Evolutionary conservation across 495 filamentous ascomycete genomes (phyloP).

Genomic region (Parathielavia hyrcaniae): DNA sequence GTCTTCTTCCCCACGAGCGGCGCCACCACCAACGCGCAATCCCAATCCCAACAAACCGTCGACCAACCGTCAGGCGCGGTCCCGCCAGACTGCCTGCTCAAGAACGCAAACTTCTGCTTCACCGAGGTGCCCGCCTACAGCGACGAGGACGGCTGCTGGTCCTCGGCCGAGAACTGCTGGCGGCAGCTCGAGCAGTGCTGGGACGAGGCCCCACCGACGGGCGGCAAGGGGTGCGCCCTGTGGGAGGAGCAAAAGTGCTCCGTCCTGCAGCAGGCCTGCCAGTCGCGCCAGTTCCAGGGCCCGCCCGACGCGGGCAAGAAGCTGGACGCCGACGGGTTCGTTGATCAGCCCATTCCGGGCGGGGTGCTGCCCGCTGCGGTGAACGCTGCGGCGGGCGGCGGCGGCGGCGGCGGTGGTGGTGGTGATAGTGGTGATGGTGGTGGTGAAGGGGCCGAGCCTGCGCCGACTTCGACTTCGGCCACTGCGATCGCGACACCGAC

Average conservation of each 20-base stretch:
- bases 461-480: not conserved
- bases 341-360: constrained; percentile 10
- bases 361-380: constrained; percentile 10
- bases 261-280: constrained; percentile 45
- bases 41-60: not conserved
- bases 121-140: constrained; percentile 50
- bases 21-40: not conserved
- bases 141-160: constrained; percentile 54
- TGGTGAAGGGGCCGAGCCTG: not conserved
- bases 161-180: constrained; percentile 49
- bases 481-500: too few species aligned
- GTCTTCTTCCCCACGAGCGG: constrained; percentile 36
- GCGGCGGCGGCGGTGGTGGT: not conserved
- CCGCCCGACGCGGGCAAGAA: constrained; percentile 52
- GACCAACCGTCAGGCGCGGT: constrained; percentile 41
- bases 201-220: constrained; percentile 50
- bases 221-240: constrained; percentile 48
- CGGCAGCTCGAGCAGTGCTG: constrained; percentile 53
- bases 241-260: constrained; percentile 56
- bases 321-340: constrained; percentile 31
- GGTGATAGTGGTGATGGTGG: not conserved
- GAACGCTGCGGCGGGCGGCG: not conserved
- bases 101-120: constrained; percentile 69
- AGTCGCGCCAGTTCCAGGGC: constrained; percentile 44
- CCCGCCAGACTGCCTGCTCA: constrained; percentile 50